Evolutionary conservation across 805 yeast genomes (phyloP), one percentile per base, ranked within the genome.

Genomic region (Spathaspora gorwiae): DNA sequence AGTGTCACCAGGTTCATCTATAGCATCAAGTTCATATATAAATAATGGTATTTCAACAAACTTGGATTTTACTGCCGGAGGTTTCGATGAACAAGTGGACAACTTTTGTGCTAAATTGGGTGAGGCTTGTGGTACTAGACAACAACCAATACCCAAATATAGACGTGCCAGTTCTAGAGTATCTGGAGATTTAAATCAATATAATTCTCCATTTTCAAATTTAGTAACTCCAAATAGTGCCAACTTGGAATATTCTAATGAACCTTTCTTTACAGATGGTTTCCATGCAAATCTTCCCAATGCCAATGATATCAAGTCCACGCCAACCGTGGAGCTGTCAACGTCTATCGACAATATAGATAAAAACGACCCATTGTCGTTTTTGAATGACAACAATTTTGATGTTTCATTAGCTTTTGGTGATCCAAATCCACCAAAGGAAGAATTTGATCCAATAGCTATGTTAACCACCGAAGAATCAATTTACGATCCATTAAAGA

Each of bases 41-140:
- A 47, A 50, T 7, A 48, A 51, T 39, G 43, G 49, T 44, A 43
- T 39, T 47, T 42, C 41, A 10, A 39, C 50, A 14, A 42, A 54
- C 37, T 52, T 55, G 34, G 59, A 51, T 36, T 52, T 57, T 12
- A 47, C 53, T 13, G 46, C 51, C 27, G 42, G 37, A 39, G 43
- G 39, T 38, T 85, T 81, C 59, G 85, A 82, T 56, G 92, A 87
- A 58, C 81, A 83, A 52, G 81, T 83, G 44, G 76, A 78, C 47
- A 80, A 79, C 27, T 92, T 92, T 60, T 92, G 98, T 59, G 77
- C 78, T 26, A 79, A 82, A 54, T 73, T 92, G 58, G 78, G 79
- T 49, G 76, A 81, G 61, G 97, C 90, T 1, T 90, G 97, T 65
- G 97, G 97, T 13, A 82, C 83, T 6, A 81, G 73, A 54, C 74